Conservation (phyloP, 805 yeast species). For the Cyberlindnera suaveolens region DNA sequence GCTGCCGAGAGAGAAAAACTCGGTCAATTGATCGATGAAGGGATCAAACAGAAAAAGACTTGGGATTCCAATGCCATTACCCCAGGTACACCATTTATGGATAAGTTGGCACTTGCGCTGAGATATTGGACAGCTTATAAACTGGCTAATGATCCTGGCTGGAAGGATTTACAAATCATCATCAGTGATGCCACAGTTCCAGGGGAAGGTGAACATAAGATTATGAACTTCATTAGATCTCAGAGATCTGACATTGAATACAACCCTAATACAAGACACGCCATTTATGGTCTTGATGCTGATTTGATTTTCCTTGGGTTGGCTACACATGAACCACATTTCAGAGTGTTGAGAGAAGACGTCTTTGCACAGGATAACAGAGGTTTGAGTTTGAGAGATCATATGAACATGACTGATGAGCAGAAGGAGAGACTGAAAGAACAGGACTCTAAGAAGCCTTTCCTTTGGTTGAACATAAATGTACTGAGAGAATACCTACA, state of each 20-base stretch:
- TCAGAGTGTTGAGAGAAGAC: slow-evolving; percentile 89
- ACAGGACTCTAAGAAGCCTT: slow-evolving; percentile 59
- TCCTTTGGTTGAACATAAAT: slow-evolving; percentile 88
- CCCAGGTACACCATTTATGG: slow-evolving; percentile 99
- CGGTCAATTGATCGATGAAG: slow-evolving; percentile 69
- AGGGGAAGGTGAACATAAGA: slow-evolving; percentile 99
- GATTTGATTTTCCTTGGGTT: slow-evolving; percentile 93
- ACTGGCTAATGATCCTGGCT: slow-evolving; percentile 82
- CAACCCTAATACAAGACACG: slow-evolving; percentile 90
- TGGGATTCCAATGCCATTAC: slow-evolving; percentile 98
- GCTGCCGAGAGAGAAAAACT: slow-evolving; percentile 22
- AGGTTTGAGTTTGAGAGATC: slow-evolving; percentile 40
- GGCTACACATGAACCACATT: slow-evolving; percentile 98
- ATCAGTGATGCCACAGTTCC: slow-evolving; percentile 96
- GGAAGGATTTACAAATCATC: slow-evolving; percentile 85
- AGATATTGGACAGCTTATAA: slow-evolving; percentile 92
- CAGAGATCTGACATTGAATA: slow-evolving; percentile 84
- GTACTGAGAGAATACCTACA: slow-evolving; percentile 83
- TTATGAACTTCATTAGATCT: slow-evolving; percentile 90
- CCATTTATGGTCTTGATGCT: slow-evolving; percentile 96
- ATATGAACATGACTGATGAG: slow-evolving; percentile 54
- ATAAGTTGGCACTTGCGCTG: slow-evolving; percentile 71
- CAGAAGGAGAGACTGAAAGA: slow-evolving; percentile 34
- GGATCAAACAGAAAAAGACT: slow-evolving; percentile 63
- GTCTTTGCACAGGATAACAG: slow-evolving; percentile 68